Evolutionary conservation across 768 basidiomycete species (phyloP), one percentile per base, ranked within the genome.

Genomic region (Russula sp.): DNA sequence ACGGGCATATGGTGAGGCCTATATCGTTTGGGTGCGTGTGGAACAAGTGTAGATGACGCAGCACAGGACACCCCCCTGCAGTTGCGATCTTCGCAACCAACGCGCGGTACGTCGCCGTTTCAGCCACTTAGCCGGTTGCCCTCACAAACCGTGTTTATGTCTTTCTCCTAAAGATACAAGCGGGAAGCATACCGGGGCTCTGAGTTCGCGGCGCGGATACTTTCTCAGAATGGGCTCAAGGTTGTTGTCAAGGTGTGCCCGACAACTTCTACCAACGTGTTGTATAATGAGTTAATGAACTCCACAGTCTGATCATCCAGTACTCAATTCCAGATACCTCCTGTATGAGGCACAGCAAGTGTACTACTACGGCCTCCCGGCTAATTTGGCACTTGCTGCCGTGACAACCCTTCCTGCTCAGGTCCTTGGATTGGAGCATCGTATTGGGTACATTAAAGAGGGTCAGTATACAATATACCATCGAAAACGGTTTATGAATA

Each of bases 11-110:
- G 72, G 69, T 70, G 22, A 46, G 63, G n/a, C 10, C 11, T 55
- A 49, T 30, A 48, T 20, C 54, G 22, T 57, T 54, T 30, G 13
- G 54, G 30, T 59, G 55, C 32, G 44, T 48, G 13, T 18, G 11
- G 42, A 61, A 61, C 30, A 60, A 20, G 20, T 46, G 20, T 49
- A 28, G 34, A 42, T 63, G 44, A 57, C n/a, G 1, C 66, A 49
- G 53, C 28, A 30, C 40, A 81, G 80, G 83, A 28, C 77, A 76
- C 7, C 79, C 85, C 13, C 92, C 93, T 0, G 85, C 89, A 2
- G 78, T 87, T 46, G 92, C 94, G 2, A 74, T 96, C 48, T 94
- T 93, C 64, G 88, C 90, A 3, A 92, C 87, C 42, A 88, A 87
- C 71, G 83, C 87, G 69, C 78, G 87, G 78, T 67, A 55, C 24